Evolutionary conservation across 768 basidiomycete species (phyloP), one percentile per base, ranked within the genome.

Genomic region (Lactifluus echinatus): DNA sequence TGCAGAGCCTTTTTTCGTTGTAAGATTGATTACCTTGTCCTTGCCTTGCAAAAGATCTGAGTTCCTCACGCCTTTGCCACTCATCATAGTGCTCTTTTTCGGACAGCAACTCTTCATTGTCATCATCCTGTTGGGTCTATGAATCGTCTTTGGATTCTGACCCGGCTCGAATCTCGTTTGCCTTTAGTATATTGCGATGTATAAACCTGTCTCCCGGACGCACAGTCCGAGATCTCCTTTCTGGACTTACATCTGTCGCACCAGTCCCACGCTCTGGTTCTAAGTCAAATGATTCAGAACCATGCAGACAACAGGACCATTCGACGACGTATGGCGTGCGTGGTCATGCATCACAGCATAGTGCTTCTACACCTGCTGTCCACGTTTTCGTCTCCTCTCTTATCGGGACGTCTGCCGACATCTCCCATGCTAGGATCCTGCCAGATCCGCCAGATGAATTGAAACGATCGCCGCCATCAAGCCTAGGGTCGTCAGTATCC

Each of bases 91-190:
- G 56, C 42, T 23, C 42, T 31, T 24, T 15, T 23, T n/a, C 51
- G 21, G 34, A 53, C 28, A 19, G 33, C 31, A 36, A 33, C 17
- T 26, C 45, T 19, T 26, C 31, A 11, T 45, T 46, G 17, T 33
- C 50, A 1, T 33, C 56, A 31, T 42, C 50, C 21, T 46, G 60
- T 51, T 61, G 60, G 60, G 29, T 24, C 31, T 59, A 61, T 44
- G 56, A 61, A 23, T 42, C 60, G 34, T 49, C 56, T 49, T 40
- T 61, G 4, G 60, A 61, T 47, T 26, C 39, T 26, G 60, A 61
- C 14, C 50, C 60, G n/a, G 53, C 60, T 39, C 60, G 60, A 44
- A 61, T 61, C 21, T 53, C 60, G n/a, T 58, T 61, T 34, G 60
- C 60, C 24, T 61, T 59, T 31, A 46, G 29, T 21, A 49, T 61